Evolutionary conservation across 164 flowering plant genomes (phyloP), one percentile per base, ranked within the genome.

Genomic region (Umbilicus rupestris): DNA sequence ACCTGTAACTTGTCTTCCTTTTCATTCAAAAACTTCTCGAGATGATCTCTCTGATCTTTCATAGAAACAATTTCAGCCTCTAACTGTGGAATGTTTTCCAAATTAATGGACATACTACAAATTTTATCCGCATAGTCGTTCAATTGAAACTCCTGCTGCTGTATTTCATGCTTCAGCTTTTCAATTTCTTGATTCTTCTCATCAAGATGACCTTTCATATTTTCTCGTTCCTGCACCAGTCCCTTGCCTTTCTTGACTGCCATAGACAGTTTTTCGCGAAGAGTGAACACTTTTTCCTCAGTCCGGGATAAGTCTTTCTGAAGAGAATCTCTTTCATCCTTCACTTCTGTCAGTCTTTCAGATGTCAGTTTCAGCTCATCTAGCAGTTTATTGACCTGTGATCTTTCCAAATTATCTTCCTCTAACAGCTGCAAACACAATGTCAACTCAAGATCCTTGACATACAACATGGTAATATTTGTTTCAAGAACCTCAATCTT

Each of bases 201-300:
- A 45, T 83, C 86, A 50, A 91, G 69, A 44, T 77, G 70, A 68
- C 52, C 63, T 78, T 83, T 91, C 77, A 91, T 68, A 63, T 82
- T 83, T 68, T 91, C 96, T 52, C 93, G 72, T 63, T 94, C 97
- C 78, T 87, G 96, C 73, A 89, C 80, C 70, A 94, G 75, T 17
- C 97, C 99, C 85, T 94, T 94, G 46, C 99, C 99, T 79, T 91
- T 94, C 77, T 94, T 94, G 28, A 94, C 93, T 65, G 99, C 99
- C 95, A 89, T 74, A 67, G 96, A 86, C 31, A 94, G 87, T 69
- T 91, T 94, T 75, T 91, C 99, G 74, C 89, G 84, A 39, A 94
- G 73, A 22, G 87, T 29, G 74, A 86, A 72, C 67, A 78, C 76
- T 78, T 84, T 89, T 66, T 91, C 97, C 75, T 94, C 97, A 30